Conservation (phyloP, 768 basidiomycete genomes). For the Collybia nuda region DNA sequence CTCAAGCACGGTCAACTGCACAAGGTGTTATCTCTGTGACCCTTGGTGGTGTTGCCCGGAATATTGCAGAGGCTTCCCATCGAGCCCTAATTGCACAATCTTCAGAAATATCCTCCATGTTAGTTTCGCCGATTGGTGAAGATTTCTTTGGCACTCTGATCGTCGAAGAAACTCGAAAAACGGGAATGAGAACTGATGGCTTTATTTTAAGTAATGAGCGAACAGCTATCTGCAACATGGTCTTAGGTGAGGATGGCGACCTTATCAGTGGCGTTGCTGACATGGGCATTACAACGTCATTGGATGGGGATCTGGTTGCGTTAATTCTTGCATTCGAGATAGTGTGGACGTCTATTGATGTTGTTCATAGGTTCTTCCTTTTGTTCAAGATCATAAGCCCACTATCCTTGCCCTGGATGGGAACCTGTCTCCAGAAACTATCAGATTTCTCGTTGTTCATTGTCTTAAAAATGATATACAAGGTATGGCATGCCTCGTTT, state of each 20-base stretch:
- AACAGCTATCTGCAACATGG: slow-evolving; percentile 86
- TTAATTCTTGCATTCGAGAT: slow-evolving; percentile 1
- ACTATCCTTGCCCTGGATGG: slow-evolving; percentile 72
- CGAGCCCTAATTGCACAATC: slow-evolving; percentile 46
- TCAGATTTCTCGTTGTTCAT: slow-evolving; percentile 51
- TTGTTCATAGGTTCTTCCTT: slow-evolving; percentile 45
- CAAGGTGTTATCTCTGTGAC: slow-evolving; percentile 75
- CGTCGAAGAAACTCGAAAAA: slow-evolving; percentile 46
- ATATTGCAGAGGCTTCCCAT: slow-evolving; percentile 89
- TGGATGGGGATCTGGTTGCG: slow-evolving; percentile 47
- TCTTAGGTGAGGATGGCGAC: slow-evolving; percentile 69
- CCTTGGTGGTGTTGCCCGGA: slow-evolving; percentile 91
- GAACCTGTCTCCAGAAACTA: slow-evolving; percentile 58
- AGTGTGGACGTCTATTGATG: neutral
- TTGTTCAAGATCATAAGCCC: slow-evolving; percentile 51
- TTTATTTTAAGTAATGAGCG: slow-evolving; percentile 37
- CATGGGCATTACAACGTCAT: slow-evolving; percentile 67
- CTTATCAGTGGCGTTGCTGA: slow-evolving; percentile 89
- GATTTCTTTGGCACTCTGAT: slow-evolving; percentile 79
- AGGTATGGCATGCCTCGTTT: slow-evolving; percentile 42
- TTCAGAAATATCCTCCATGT: slow-evolving; percentile 41
- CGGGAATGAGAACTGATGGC: slow-evolving; percentile 86
- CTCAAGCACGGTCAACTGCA: slow-evolving; percentile 61
- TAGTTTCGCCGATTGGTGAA: slow-evolving; percentile 75
- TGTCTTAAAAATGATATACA: slow-evolving; percentile 46